Conservation (phyloP, 1,284 basidiomycete genomes). For the Sporisorium sorghi region DNA sequence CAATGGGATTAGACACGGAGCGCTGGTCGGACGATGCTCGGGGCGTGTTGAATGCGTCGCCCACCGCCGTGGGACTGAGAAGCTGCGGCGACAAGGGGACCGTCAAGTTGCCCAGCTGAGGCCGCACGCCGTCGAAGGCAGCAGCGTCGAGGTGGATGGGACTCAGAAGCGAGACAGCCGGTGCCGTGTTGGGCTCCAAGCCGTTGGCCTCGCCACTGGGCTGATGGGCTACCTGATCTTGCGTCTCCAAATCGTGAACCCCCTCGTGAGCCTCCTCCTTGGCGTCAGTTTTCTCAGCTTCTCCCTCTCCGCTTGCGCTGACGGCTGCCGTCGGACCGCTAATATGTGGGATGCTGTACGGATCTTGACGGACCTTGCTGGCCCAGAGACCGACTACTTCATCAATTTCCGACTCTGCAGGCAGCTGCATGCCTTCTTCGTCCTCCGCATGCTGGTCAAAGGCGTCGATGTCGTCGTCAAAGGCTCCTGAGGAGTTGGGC, state of each 20-base stretch:
- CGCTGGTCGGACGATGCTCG: slow-evolving; percentile 9
- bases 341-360: slow-evolving; percentile 19
- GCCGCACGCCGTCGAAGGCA: slow-evolving; percentile 38
- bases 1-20: slow-evolving; percentile 16
- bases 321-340: slow-evolving; percentile 18
- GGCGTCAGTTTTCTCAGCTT: not conserved
- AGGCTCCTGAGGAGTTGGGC: slow-evolving; percentile 18
- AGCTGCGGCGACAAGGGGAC: slow-evolving; percentile 27
- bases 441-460: slow-evolving; percentile 7
- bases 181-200: slow-evolving; percentile 13
- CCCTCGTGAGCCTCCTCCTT: not conserved
- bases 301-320: slow-evolving; percentile 7
- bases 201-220: not conserved
- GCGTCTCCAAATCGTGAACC: not conserved
- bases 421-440: slow-evolving; percentile 12
- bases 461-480: slow-evolving; percentile 20
- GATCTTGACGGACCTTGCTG: slow-evolving; percentile 28
- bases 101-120: slow-evolving; percentile 38
- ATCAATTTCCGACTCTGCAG: slow-evolving; percentile 28
- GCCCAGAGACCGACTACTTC: slow-evolving; percentile 47
- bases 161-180: slow-evolving; percentile 48
- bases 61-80: slow-evolving; percentile 22
- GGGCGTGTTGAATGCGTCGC: slow-evolving; percentile 27
- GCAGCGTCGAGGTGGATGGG: slow-evolving; percentile 54
- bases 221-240: not conserved